phyloP scores from a whole-genome alignment of 768 basidiomycete species.

The Podaxis rugospora region DNA sequence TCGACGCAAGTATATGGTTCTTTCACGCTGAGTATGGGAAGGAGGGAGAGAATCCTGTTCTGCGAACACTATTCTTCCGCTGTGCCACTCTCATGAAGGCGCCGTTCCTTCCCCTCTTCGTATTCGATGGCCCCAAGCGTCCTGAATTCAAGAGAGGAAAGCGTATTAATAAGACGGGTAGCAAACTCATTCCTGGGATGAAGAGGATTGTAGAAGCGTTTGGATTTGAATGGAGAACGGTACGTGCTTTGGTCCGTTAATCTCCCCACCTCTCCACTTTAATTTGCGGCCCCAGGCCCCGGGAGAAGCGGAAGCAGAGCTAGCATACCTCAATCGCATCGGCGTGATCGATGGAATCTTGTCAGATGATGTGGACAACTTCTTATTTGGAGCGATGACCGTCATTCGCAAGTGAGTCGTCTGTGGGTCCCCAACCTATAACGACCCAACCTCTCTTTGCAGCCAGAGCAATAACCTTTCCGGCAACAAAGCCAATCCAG shows the following conservation, averaged over 20 bases:
- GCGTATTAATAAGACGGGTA: slow-evolving; percentile 53
- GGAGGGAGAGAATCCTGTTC: slow-evolving; percentile 84
- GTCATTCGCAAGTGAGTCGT: slow-evolving; percentile 77
- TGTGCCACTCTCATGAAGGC: slow-evolving; percentile 73
- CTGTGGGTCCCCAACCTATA: neutral
- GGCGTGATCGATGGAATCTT: slow-evolving; percentile 86
- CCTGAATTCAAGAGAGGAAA: slow-evolving; percentile 80
- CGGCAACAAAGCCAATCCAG: slow-evolving; percentile 62
- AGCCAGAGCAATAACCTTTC: slow-evolving; percentile 71
- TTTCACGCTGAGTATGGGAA: slow-evolving; percentile 71
- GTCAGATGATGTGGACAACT: slow-evolving; percentile 92
- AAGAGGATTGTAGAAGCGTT: slow-evolving; percentile 75
- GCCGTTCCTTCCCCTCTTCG: slow-evolving; percentile 84
- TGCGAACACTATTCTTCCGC: slow-evolving; percentile 80
- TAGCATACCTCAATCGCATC: slow-evolving; percentile 79
- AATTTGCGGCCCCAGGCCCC: slow-evolving; percentile 58
- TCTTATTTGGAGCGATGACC: slow-evolving; percentile 81
- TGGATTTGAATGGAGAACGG: slow-evolving; percentile 74
- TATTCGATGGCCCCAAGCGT: slow-evolving; percentile 87
- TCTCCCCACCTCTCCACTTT: slow-evolving; percentile 13
- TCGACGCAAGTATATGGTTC: slow-evolving; percentile 86
- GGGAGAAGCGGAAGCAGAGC: slow-evolving; percentile 92
- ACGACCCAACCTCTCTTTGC: slow-evolving; percentile 9
- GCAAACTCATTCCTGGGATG: slow-evolving; percentile 72
- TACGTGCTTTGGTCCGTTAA: slow-evolving; percentile 21